phyloP scores from a whole-genome alignment of 441 rosid genomes.

The Erysimum cheiri region DNA sequence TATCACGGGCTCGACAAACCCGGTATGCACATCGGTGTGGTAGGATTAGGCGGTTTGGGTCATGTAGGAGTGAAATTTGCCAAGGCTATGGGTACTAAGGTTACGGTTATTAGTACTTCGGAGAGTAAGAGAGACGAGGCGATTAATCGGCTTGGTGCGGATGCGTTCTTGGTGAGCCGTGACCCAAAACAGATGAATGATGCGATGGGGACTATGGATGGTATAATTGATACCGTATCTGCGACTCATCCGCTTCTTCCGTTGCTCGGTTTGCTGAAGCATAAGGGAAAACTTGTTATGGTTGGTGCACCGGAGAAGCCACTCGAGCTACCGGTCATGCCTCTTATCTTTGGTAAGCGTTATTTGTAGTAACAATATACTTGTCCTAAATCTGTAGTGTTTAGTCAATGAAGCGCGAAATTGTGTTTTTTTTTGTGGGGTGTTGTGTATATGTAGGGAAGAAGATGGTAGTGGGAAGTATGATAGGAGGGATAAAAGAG shows the following conservation, averaged over 20 bases:
- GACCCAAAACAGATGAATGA: slow-evolving; percentile 45
- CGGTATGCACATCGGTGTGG: slow-evolving; percentile 62
- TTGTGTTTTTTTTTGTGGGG: not conserved
- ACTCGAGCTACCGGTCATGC: slow-evolving; percentile 49
- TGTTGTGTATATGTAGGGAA: slow-evolving; percentile 48
- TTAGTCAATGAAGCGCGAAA: not conserved
- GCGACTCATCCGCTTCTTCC: slow-evolving; percentile 52
- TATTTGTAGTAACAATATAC: not conserved
- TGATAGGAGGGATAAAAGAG: slow-evolving; percentile 59
- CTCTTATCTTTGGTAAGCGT: slow-evolving; percentile 47
- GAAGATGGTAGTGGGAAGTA: slow-evolving; percentile 55
- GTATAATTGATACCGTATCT: slow-evolving; percentile 63
- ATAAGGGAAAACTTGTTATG: slow-evolving; percentile 51
- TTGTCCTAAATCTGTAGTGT: not conserved
- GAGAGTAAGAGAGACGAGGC: slow-evolving; percentile 59
- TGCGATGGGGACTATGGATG: slow-evolving; percentile 56
- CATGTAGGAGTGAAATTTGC: slow-evolving; percentile 64
- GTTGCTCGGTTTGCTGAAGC: slow-evolving; percentile 49
- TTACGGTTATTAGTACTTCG: slow-evolving; percentile 61
- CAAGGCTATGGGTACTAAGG: slow-evolving; percentile 61
- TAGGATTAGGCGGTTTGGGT: slow-evolving; percentile 66
- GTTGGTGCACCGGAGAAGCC: slow-evolving; percentile 59
- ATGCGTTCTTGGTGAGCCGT: slow-evolving; percentile 52
- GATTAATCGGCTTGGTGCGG: slow-evolving; percentile 53
- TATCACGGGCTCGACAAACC: slow-evolving; percentile 56